Evolutionary conservation across 139 green algal genomes (phyloP).

Genomic region (Chara braunii): DNA sequence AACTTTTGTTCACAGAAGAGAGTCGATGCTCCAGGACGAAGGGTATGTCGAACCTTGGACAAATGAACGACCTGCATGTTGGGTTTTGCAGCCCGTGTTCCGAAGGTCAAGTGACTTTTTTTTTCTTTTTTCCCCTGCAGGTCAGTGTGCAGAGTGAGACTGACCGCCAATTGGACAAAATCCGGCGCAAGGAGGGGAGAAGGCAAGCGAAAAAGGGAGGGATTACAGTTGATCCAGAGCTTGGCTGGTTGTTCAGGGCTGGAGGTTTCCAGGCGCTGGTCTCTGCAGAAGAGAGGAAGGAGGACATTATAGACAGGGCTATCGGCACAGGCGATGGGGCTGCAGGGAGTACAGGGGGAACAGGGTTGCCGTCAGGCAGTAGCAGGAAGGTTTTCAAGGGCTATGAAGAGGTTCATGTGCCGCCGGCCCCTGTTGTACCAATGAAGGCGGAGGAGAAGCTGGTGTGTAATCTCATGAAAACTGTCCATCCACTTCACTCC

Average conservation of each 20-base stretch:
- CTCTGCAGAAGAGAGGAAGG: constrained; percentile 9
- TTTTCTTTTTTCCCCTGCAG: background rate
- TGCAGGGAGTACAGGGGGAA: background rate
- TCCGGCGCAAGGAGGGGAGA: constrained; percentile 28
- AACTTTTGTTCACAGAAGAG: background rate
- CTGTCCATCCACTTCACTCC: too few species aligned
- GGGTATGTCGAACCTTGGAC: background rate
- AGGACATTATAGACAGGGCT: constrained; percentile 15
- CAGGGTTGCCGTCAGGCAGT: constrained; percentile 64
- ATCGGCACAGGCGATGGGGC: constrained; percentile 30
- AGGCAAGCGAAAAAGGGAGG: background rate
- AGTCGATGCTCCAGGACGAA: background rate
- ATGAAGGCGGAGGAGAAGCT: background rate
- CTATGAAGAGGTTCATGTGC: constrained; percentile 96
- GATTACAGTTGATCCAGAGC: constrained; percentile 3
- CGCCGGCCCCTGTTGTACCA: constrained; percentile 44
- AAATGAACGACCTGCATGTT: background rate
- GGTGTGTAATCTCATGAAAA: too few species aligned
- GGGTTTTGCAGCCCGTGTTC: background rate
- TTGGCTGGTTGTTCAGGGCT: constrained; percentile 14
- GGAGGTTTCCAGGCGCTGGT: constrained; percentile 25
- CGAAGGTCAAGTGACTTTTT: background rate
- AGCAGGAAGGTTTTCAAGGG: constrained; percentile 73
- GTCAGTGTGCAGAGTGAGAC: constrained; percentile 40
- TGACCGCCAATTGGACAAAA: constrained; percentile 33